Base-by-base conservation (phyloP, 352 stramenopile genomes). In the Pythium pectinolyticum region DNA sequence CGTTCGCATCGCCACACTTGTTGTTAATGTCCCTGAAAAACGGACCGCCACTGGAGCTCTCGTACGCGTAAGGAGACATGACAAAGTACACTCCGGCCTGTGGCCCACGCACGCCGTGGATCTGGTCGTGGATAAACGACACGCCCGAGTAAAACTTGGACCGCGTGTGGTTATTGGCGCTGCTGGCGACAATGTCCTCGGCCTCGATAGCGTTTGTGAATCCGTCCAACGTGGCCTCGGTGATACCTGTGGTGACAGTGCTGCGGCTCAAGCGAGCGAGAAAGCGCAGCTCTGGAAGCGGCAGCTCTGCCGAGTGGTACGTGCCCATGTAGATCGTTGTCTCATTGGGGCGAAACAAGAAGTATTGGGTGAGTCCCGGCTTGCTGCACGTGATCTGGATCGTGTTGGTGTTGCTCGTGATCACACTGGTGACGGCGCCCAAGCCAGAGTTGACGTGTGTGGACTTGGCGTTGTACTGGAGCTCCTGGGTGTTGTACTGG, bases 1-100 rank as follows among this genome's bases (percentile, higher is more conserved):
- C 76, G 31, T 84, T 84, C 1, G 72, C 73, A 7, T 65, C 67
- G 31, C 73, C 69, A 34, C 74, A 70, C 56, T 84, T 72, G 69
- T 84, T 82, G 66, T 84, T 84, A 57, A 84, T 84, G 51, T 84
- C 76, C 32, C 74, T 71, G 69, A 77, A 82, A 66, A 82, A 84
- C 28, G 76, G 76, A 0, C 76, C 76, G 24, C 64, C 61, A 14
- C 61, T 75, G 12, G 76, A 84, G 2, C 64, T 77, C 48, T 86
- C 77, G 66, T 82, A 85, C 32, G 63, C 67, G 24, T 45, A 57
- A 7, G 77, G 64, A 8, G 77, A 85, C 48, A 86, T 73, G 11
- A 86, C 77, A 19, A 86, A 75, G 63, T 82, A 83, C 10, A 83
- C 73, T 32, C 77, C 74, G 0, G 65, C 74, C 27, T 69, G 58